Evolutionary conservation across 768 basidiomycete genomes (phyloP).

Genomic region (Asterophora lycoperdoides): DNA sequence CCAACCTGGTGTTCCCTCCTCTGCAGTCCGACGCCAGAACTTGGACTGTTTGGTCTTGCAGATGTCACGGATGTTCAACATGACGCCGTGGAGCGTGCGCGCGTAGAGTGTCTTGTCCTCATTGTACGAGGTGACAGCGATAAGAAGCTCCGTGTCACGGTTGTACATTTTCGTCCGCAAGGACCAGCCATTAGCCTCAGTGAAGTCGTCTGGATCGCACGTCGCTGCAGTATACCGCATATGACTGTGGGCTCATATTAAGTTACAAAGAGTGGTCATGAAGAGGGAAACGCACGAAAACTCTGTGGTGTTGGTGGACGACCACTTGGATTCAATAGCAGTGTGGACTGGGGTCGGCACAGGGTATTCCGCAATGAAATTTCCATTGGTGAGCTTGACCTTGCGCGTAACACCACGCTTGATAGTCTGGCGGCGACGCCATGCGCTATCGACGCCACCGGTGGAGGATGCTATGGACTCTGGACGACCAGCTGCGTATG

Average conservation of each 20-base stretch:
- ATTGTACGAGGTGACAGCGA: constrained; percentile 92
- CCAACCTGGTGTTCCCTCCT: constrained; percentile 85
- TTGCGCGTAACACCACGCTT: constrained; percentile 90
- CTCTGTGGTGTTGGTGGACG: constrained; percentile 71
- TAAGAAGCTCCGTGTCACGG: constrained; percentile 88
- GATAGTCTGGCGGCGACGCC: constrained; percentile 81
- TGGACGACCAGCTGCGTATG: constrained; percentile 49
- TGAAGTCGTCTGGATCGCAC: constrained; percentile 87
- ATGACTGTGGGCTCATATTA: constrained; percentile 43
- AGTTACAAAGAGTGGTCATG: background rate
- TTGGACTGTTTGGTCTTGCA: constrained; percentile 94
- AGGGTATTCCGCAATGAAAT: constrained; percentile 87
- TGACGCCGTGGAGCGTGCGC: constrained; percentile 90
- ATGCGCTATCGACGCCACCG: constrained; percentile 55
- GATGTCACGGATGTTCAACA: constrained; percentile 97
- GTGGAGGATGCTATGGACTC: constrained; percentile 50
- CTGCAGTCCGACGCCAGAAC: constrained; percentile 80
- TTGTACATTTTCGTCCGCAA: constrained; percentile 82
- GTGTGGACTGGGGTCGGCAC: constrained; percentile 82
- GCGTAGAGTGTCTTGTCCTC: constrained; percentile 92
- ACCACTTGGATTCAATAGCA: constrained; percentile 79
- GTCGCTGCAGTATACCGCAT: constrained; percentile 95
- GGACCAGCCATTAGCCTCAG: constrained; percentile 74
- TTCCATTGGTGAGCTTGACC: constrained; percentile 89
- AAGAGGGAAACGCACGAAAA: constrained; percentile 65